Evolutionary conservation across 1,284 basidiomycete genomes (phyloP).

Genomic region (Boletus albobrunnescens): DNA sequence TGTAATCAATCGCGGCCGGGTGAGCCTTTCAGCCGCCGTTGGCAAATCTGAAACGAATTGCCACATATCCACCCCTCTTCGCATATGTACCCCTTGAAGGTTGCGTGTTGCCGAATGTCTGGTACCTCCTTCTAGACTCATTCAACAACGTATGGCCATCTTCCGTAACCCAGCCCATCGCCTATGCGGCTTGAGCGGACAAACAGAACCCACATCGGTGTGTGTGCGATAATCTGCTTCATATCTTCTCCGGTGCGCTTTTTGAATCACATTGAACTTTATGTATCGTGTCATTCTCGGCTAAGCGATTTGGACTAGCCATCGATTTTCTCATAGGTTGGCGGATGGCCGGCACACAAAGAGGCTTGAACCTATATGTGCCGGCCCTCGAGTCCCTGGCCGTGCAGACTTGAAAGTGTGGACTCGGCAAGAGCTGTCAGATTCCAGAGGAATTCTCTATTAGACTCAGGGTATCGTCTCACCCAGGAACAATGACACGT

Average conservation of each 20-base stretch:
- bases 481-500: too few relatives aligned
- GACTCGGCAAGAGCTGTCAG: too few relatives aligned
- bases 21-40: background rate
- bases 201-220: background rate
- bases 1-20: background rate
- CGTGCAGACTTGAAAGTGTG: background rate
- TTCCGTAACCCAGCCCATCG: background rate
- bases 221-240: background rate
- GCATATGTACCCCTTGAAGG: background rate
- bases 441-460: background rate
- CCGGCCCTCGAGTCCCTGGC: slow-evolving; percentile 5
- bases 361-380: background rate
- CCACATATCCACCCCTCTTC: background rate
- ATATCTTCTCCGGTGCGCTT: background rate
- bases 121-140: background rate
- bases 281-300: background rate
- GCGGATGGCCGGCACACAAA: background rate
- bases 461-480: too few relatives aligned
- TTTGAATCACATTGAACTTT: background rate
- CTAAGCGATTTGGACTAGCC: background rate
- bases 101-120: slow-evolving; percentile 2
- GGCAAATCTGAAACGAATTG: background rate
- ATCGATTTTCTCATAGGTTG: background rate
- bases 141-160: background rate
- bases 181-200: background rate